Percentiles rank a stretch among this genome's conserved stretches.
Evolutionary conservation across 257 asterid species (phyloP).

Genomic region (Primulina tabacum): DNA sequence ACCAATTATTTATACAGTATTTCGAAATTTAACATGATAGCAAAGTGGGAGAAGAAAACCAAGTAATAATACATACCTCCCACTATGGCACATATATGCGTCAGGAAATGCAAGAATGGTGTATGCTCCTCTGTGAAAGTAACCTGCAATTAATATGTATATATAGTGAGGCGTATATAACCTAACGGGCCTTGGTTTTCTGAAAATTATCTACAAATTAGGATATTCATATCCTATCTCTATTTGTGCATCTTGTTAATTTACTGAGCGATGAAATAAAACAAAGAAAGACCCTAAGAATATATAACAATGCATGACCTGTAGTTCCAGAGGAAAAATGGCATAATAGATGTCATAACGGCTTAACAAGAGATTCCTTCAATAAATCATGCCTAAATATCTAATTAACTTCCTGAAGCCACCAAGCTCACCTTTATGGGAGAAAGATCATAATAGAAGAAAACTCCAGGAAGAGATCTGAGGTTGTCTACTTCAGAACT

Average conservation of each 20-base stretch:
- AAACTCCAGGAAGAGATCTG: conserved; percentile 77
- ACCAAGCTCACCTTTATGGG: conserved; percentile 73
- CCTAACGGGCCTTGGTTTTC: background rate
- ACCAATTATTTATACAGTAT: background rate
- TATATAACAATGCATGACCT: background rate
- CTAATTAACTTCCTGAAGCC: conserved; percentile 19
- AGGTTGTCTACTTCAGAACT: conserved; percentile 52
- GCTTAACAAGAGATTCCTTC: background rate
- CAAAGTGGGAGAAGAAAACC: conserved; percentile 1
- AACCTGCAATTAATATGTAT: conserved; percentile 51
- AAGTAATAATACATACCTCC: conserved; percentile 56
- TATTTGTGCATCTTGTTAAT: too few species aligned
- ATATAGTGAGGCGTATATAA: conserved; percentile 8
- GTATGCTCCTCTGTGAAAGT: conserved; percentile 80
- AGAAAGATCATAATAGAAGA: conserved; percentile 91
- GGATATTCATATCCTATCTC: background rate
- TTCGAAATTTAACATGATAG: background rate
- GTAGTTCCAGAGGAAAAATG: background rate
- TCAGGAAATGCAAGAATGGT: conserved; percentile 86
- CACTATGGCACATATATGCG: conserved; percentile 88
- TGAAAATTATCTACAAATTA: too few species aligned
- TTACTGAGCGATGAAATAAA: background rate
- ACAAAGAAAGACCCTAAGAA: background rate
- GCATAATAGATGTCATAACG: background rate
- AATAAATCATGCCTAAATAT: background rate